Evolutionary conservation across 352 stramenopile species (phyloP).

Genomic region (Phytophthora macrochlamydospora): DNA sequence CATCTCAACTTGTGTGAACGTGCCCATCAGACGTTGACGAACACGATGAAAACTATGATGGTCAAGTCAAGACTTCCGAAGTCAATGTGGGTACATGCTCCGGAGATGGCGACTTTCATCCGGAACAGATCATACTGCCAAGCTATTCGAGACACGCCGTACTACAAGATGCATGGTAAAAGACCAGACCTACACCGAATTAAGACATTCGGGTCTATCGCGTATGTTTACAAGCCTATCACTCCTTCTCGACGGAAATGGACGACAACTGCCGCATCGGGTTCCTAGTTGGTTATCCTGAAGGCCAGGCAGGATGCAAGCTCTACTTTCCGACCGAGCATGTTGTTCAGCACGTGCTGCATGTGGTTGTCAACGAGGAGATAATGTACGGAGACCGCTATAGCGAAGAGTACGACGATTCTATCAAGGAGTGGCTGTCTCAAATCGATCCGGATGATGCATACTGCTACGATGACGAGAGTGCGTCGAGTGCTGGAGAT

Average conservation of each 20-base stretch:
- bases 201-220: not conserved
- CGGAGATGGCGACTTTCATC: not conserved
- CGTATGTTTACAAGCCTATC: constrained; percentile 1
- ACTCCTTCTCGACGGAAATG: not conserved
- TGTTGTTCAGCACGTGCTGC: not conserved
- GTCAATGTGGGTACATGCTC: not conserved
- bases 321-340: constrained; percentile 3
- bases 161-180: constrained; percentile 1
- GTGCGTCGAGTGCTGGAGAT: too few species aligned
- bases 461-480: too few species aligned
- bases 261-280: not conserved
- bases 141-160: not conserved
- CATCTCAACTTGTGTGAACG: too few species aligned
- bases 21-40: too few species aligned
- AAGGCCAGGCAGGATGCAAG: constrained; percentile 1
- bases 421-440: too few species aligned
- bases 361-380: too few species aligned
- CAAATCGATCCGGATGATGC: too few species aligned
- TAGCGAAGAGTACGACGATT: too few species aligned
- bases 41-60: too few species aligned
- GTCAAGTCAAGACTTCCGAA: not conserved
- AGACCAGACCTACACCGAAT: constrained; percentile 5
- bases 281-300: constrained; percentile 3
- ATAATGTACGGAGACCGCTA: too few species aligned
- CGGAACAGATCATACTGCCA: not conserved